Conservation (phyloP, 2,329 filamentous ascomycete genomes). For the Aspergillus fumigatus region DNA sequence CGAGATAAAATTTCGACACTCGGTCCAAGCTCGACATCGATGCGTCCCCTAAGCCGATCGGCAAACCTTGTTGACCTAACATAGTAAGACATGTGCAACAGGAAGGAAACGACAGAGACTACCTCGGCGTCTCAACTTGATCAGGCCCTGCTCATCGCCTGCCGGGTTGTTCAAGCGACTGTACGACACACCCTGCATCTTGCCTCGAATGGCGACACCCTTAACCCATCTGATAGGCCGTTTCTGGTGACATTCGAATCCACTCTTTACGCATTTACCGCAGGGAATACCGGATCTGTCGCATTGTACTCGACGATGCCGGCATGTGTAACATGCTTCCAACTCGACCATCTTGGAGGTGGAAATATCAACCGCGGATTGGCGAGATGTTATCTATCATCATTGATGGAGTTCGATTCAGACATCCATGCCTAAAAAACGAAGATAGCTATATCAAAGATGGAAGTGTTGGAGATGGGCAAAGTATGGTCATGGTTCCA, state of each 20-base stretch:
- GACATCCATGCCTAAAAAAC: too few species aligned
- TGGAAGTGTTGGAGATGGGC: too few species aligned
- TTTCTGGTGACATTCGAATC: constrained; percentile 26
- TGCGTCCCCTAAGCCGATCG: constrained; percentile 11
- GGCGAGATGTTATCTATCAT: too few species aligned
- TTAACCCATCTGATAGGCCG: constrained; percentile 28
- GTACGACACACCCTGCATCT: background rate
- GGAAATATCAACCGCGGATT: background rate
- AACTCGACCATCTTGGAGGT: background rate
- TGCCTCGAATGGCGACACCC: constrained; percentile 26
- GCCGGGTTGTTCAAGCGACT: constrained; percentile 7
- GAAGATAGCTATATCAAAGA: too few species aligned
- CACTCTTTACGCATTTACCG: constrained; percentile 25
- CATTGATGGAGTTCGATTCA: too few species aligned
- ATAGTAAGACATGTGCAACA: background rate
- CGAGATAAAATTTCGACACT: constrained; percentile 23
- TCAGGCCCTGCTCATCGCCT: constrained; percentile 8
- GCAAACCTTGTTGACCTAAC: background rate
- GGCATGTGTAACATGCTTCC: constrained; percentile 26
- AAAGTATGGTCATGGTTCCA: too few species aligned
- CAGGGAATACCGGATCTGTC: constrained; percentile 23
- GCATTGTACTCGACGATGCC: constrained; percentile 28
- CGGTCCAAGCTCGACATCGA: constrained; percentile 9
- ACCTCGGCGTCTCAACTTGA: too few species aligned
- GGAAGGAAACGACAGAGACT: too few species aligned